Evolutionary conservation across 2,329 filamentous ascomycete species (phyloP).

Genomic region (Xylaria sp.): DNA sequence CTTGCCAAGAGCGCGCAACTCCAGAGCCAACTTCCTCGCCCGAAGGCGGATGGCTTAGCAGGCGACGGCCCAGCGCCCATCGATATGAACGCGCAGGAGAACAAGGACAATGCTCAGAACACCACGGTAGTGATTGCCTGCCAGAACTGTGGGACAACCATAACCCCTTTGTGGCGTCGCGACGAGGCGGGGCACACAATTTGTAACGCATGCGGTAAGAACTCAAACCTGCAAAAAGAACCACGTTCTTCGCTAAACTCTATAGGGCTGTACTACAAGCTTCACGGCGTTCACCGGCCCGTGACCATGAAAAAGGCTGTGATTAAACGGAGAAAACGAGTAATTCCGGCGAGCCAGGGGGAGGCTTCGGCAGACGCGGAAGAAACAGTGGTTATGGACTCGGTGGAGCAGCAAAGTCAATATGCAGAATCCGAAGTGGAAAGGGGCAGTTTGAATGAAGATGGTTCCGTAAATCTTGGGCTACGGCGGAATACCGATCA

Average conservation of each 20-base stretch:
- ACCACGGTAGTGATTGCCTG: conserved; percentile 83
- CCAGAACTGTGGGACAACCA: conserved; percentile 95
- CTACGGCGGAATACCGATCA: conserved; percentile 56
- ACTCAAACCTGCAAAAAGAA: conserved; percentile 33
- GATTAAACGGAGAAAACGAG: conserved; percentile 93
- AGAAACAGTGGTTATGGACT: conserved; percentile 54
- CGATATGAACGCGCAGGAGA: conserved; percentile 55
- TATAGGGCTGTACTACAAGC: conserved; percentile 89
- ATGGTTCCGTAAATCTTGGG: conserved; percentile 69
- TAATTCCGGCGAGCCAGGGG: conserved; percentile 76
- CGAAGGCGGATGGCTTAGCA: conserved; percentile 38
- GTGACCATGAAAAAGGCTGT: conserved; percentile 99
- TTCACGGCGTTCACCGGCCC: conserved; percentile 90
- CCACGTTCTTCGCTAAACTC: conserved; percentile 32
- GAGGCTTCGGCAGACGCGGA: conserved; percentile 46
- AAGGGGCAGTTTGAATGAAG: conserved; percentile 64
- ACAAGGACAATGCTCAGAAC: conserved; percentile 48
- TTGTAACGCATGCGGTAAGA: conserved; percentile 94
- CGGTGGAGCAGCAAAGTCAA: conserved; percentile 49
- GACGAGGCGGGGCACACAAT: conserved; percentile 96
- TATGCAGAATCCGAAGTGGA: conserved; percentile 50
- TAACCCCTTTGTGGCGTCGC: conserved; percentile 93
- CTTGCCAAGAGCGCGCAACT: conserved; percentile 85
- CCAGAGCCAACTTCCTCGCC: conserved; percentile 47
- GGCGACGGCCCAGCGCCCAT: conserved; percentile 50